phyloP scores from a whole-genome alignment of 805 yeast genomes.

The Metschnikowia arizonensis region DNA sequence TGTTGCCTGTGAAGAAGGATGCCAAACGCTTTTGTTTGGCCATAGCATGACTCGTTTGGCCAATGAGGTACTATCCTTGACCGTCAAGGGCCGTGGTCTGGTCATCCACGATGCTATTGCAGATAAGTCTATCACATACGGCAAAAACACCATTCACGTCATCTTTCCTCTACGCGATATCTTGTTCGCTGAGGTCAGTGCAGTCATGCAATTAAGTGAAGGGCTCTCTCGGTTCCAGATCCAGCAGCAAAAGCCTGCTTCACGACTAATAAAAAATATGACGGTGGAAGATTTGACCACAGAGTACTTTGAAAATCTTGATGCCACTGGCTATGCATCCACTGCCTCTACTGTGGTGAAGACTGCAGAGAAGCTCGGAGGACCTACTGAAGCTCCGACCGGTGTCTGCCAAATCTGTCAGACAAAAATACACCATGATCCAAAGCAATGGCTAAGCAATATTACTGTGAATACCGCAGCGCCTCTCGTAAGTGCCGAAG shows the following conservation, averaged over 20 bases:
- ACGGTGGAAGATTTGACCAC: constrained; percentile 77
- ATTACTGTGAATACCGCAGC: constrained; percentile 62
- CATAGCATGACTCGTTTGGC: constrained; percentile 83
- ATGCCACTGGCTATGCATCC: constrained; percentile 71
- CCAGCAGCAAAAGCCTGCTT: constrained; percentile 15
- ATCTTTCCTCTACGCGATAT: constrained; percentile 75
- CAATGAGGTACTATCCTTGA: constrained; percentile 68
- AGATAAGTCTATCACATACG: constrained; percentile 34
- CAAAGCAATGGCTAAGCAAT: constrained; percentile 61
- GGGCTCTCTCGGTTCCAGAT: constrained; percentile 31
- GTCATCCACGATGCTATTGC: constrained; percentile 51
- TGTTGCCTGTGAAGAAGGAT: constrained; percentile 42
- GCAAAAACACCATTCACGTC: constrained; percentile 37
- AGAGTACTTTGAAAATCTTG: constrained; percentile 67
- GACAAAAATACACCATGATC: constrained; percentile 48
- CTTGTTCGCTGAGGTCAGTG: constrained; percentile 60
- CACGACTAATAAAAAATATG: constrained; percentile 59
- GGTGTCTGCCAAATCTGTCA: constrained; percentile 56
- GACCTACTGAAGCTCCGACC: constrained; percentile 33
- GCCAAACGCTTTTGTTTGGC: constrained; percentile 64
- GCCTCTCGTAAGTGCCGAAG: constrained; percentile 40
- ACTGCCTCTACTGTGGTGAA: constrained; percentile 89
- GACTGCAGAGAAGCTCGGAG: constrained; percentile 73
- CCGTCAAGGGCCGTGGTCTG: constrained; percentile 85
- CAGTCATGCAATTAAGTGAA: constrained; percentile 44